Conservation (phyloP, 345 rosid species). For the Gossypium raimondii region DNA sequence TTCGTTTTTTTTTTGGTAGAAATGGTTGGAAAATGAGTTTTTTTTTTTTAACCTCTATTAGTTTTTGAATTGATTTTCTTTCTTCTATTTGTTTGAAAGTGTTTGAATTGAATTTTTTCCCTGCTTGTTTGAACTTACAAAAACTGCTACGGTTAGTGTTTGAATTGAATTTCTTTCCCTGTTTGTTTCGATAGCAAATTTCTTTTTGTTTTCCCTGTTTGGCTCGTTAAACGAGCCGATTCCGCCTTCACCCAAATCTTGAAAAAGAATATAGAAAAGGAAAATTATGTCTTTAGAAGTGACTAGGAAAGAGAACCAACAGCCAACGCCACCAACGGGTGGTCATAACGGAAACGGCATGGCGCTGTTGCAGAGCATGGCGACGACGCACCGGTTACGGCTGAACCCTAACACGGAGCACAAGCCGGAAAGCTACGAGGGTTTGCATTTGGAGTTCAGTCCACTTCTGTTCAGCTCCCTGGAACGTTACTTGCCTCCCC, state of each 20-base stretch:
- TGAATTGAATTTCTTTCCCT: background rate
- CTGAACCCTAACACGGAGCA: conserved; percentile 57
- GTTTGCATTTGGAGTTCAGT: conserved; percentile 57
- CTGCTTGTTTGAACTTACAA: background rate
- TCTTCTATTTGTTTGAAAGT: background rate
- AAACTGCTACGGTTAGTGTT: background rate
- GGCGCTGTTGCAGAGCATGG: conserved; percentile 12
- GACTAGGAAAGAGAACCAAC: conserved; percentile 21
- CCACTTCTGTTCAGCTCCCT: conserved; percentile 75
- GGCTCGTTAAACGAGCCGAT: background rate
- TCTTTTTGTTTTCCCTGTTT: background rate
- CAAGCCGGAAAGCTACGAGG: conserved; percentile 77
- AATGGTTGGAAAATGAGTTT: background rate
- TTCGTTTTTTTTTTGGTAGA: background rate
- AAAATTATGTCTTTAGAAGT: conserved; percentile 35
- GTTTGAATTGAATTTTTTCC: background rate
- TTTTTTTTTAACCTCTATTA: background rate
- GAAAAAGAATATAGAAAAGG: background rate
- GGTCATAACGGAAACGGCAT: conserved; percentile 41
- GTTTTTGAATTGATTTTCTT: background rate
- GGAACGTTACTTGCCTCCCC: conserved; percentile 73
- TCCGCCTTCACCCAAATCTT: background rate
- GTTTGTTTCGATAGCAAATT: background rate
- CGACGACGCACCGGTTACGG: conserved; percentile 35
- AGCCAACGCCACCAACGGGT: conserved; percentile 13